Evolutionary conservation across 2,329 filamentous ascomycete species (phyloP).

Genomic region (Leptosphaerulina australis): DNA sequence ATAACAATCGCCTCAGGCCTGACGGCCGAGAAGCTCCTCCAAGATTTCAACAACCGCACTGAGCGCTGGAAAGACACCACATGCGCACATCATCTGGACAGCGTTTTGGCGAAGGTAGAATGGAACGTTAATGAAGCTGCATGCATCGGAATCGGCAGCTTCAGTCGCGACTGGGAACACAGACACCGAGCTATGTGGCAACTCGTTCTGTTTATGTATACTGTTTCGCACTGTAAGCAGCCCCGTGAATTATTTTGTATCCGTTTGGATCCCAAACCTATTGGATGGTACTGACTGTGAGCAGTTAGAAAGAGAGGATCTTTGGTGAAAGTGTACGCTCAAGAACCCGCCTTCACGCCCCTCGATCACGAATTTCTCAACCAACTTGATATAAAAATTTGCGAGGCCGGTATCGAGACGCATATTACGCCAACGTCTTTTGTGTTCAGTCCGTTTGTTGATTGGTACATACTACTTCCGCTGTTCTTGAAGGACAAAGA

Average conservation of each 20-base stretch:
- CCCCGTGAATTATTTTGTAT: neutral
- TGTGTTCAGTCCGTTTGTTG: constrained; percentile 47
- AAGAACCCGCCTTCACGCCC: constrained; percentile 46
- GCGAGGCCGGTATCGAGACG: constrained; percentile 21
- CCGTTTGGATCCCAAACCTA: neutral
- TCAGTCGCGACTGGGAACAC: constrained; percentile 45
- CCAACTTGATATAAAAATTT: constrained; percentile 27
- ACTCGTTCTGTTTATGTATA: constrained; percentile 43
- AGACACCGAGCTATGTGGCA: constrained; percentile 46
- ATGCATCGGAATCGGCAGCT: constrained; percentile 48
- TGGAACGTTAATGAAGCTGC: constrained; percentile 32
- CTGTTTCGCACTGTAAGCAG: constrained; percentile 25
- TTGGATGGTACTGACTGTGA: neutral
- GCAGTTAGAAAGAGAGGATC: constrained; percentile 10
- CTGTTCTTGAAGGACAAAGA: constrained; percentile 37
- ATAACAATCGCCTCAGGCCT: constrained; percentile 29
- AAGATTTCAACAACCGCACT: constrained; percentile 31
- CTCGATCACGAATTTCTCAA: constrained; percentile 40
- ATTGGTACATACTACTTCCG: constrained; percentile 44
- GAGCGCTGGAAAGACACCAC: constrained; percentile 32
- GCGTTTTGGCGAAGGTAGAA: constrained; percentile 19
- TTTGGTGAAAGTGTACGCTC: constrained; percentile 34
- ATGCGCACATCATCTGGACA: constrained; percentile 30
- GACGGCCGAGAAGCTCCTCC: constrained; percentile 32
- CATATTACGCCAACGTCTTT: constrained; percentile 33